Evolutionary conservation across 2,329 filamentous ascomycete genomes (phyloP), one percentile per base, ranked within the genome.

Genomic region (Fonsecaea multimorphosa): DNA sequence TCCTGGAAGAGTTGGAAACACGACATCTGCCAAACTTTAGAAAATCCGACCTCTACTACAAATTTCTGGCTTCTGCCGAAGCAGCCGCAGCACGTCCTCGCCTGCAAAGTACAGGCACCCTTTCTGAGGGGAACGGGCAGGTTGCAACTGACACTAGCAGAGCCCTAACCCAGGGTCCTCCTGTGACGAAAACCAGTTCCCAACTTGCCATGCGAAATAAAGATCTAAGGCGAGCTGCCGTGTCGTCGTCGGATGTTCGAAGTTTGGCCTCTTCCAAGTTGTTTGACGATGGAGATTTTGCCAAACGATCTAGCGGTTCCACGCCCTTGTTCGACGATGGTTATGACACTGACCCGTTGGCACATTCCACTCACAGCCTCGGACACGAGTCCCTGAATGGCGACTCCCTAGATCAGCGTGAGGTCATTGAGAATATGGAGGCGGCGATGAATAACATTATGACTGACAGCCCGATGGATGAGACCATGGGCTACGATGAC

Each of bases 21-120:
- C 87, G 85, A 14, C 87, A 96, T 74, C 95, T 95, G 69, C 88
- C 90, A 19, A 87, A 86, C 22, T 99, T 99, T 81, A 96, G 93
- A 74, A 91, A 89, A 72, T 97, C 95, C 0, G 95, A 98, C 74
- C 79, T 99, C 0, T 99, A 93, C 76, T 98, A 95, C 82, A 99
- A 99, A 76, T 97, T 93, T 75, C 83, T 99, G 1, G 92, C 94
- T 7, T 91, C 94, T 12, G 92, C 96, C 73, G 93, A 97, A 78
- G 78, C 79, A 32, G 77, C 79, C 5, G 71, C 73, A 3, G 70
- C 71, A n/a, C 58, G 44, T 36, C 46, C 70, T 14, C 58, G 66
- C 16, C 55, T 60, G 19, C 67, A 66, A 32, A 70, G 61, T 49
- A 38, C 63, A 8, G 54, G 24, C 16, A 52, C 67, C 34, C 29